phyloP scores from a whole-genome alignment of 2,329 filamentous ascomycete species.

The Helotiales sp. region DNA sequence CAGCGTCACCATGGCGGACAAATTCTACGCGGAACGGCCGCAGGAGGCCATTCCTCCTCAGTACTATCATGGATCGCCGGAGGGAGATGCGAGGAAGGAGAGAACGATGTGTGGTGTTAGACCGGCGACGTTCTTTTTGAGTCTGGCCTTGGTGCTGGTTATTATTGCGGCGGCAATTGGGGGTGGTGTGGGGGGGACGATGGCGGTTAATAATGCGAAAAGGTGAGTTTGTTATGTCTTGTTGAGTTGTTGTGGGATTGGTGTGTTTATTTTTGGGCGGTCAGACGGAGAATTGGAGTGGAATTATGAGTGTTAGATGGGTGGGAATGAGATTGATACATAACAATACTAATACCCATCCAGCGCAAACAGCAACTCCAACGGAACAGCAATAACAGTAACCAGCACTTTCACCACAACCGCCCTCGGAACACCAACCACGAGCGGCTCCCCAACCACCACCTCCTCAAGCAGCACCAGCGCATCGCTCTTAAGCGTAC shows the following conservation, averaged over 20 bases:
- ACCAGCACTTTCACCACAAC: constrained; percentile 1
- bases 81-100: neutral
- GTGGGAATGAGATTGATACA: neutral
- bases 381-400: neutral
- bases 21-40: neutral
- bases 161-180: constrained; percentile 27
- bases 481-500: constrained; percentile 8
- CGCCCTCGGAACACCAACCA: neutral
- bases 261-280: neutral
- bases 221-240: neutral
- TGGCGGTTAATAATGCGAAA: constrained; percentile 29
- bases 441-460: neutral
- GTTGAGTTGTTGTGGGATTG: too few relatives aligned
- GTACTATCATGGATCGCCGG: neutral
- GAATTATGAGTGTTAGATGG: neutral
- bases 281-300: neutral
- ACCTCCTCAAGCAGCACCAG: constrained; percentile 14
- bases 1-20: neutral
- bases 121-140: constrained; percentile 20
- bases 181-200: constrained; percentile 25
- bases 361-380: neutral
- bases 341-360: neutral
- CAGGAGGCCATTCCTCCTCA: constrained; percentile 7
- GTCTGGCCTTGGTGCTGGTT: constrained; percentile 22
- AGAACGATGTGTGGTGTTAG: constrained; percentile 21